phyloP scores from a whole-genome alignment of 2,329 filamentous ascomycete species.

The Calonectria hongkongensis region DNA sequence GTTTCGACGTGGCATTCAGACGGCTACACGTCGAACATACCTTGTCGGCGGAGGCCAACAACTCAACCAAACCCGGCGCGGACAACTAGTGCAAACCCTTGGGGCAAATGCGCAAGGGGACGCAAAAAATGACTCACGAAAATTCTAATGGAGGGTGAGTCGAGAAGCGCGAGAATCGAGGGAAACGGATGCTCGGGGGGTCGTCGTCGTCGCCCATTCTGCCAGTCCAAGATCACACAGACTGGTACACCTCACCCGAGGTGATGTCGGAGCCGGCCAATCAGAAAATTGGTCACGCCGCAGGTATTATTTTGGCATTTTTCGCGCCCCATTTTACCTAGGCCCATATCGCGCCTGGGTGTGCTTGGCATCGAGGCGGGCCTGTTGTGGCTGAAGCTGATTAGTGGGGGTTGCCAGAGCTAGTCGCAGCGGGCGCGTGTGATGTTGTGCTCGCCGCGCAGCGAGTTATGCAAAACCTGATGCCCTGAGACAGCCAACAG shows the following conservation, averaged over 20 bases:
- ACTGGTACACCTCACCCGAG: conserved; percentile 58
- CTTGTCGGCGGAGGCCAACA: conserved; percentile 43
- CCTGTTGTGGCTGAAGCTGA: conserved; percentile 54
- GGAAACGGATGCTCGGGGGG: conserved; percentile 56
- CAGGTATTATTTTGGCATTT: conserved; percentile 60
- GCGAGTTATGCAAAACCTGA: conserved; percentile 43
- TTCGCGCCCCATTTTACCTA: conserved; percentile 58
- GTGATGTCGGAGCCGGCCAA: conserved; percentile 61
- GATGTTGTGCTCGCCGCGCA: conserved; percentile 34
- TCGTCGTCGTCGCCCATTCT: conserved; percentile 54
- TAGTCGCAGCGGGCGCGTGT: conserved; percentile 33
- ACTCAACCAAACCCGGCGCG: conserved; percentile 43
- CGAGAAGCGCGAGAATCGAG: conserved; percentile 54
- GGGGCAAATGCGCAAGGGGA: conserved; percentile 44
- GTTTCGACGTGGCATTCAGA: conserved; percentile 47
- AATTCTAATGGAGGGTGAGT: conserved; percentile 55
- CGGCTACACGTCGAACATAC: conserved; percentile 38
- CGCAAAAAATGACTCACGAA: conserved; percentile 57
- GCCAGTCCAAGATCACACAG: conserved; percentile 59
- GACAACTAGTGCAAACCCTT: conserved; percentile 51
- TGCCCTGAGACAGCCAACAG: conserved; percentile 28
- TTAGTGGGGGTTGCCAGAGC: conserved; percentile 42
- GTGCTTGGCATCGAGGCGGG: conserved; percentile 49
- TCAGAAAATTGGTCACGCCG: conserved; percentile 62
- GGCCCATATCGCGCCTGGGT: conserved; percentile 52